Evolutionary conservation across 306 rosid species (phyloP).

Genomic region (Prunus mume): DNA sequence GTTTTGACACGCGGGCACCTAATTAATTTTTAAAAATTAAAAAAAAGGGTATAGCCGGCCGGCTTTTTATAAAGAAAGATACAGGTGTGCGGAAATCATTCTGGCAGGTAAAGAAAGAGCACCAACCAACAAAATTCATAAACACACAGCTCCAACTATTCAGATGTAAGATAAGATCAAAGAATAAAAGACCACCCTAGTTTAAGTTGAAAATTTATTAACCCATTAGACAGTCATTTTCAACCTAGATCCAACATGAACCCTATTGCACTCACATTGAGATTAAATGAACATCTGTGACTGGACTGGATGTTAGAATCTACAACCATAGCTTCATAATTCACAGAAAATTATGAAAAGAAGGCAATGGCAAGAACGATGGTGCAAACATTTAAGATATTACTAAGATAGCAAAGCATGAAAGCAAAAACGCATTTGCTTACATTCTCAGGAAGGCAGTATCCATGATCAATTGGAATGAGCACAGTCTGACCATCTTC

Average conservation of each 20-base stretch:
- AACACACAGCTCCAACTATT: not conserved
- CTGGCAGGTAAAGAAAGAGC: not conserved
- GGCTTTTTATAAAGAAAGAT: too few relatives aligned
- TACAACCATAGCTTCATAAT: not conserved
- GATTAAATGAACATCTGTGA: not conserved
- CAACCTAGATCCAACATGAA: not conserved
- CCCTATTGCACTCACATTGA: not conserved
- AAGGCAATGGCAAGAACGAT: not conserved
- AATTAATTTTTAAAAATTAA: too few relatives aligned
- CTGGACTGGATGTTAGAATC: not conserved
- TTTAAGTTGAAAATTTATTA: not conserved
- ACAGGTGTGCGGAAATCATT: not conserved
- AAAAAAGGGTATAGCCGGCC: too few relatives aligned
- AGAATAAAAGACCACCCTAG: not conserved
- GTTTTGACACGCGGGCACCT: too few relatives aligned
- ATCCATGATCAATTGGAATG: constrained; percentile 90
- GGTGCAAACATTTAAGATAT: not conserved
- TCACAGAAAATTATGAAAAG: not conserved
- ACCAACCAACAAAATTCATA: not conserved
- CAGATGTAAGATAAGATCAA: not conserved
- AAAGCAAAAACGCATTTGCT: constrained; percentile 11
- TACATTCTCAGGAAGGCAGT: constrained; percentile 77
- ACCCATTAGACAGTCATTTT: not conserved
- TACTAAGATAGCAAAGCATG: not conserved
- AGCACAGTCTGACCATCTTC: constrained; percentile 43